Conservation (phyloP, 768 basidiomycete species). For the Mycena olivaceomarginata region DNA sequence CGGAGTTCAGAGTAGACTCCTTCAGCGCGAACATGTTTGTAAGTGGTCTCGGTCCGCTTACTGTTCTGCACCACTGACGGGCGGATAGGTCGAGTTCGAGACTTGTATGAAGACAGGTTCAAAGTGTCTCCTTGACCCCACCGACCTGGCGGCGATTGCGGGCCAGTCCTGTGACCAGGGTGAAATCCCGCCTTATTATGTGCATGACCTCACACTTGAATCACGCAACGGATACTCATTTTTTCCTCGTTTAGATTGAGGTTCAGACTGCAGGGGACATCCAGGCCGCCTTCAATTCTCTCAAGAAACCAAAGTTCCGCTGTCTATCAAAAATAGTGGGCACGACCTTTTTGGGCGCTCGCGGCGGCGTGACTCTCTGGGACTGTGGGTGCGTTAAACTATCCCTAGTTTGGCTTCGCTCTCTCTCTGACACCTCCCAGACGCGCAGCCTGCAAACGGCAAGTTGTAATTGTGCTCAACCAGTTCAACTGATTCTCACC, state of each 20-base stretch:
- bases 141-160: background rate
- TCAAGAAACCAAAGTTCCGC: constrained; percentile 40
- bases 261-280: constrained; percentile 44
- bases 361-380: constrained; percentile 43
- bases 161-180: constrained; percentile 35
- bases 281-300: constrained; percentile 49
- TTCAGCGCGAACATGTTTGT: constrained; percentile 32
- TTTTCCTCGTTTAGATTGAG: constrained; percentile 42
- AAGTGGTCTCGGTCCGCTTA: background rate
- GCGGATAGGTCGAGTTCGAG: constrained; percentile 19
- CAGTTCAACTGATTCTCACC: too few species aligned
- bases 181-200: constrained; percentile 35
- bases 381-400: constrained; percentile 44
- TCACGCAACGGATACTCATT: too few species aligned
- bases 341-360: constrained; percentile 53
- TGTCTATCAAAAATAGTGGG: constrained; percentile 54
- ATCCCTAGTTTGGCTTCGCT: background rate
- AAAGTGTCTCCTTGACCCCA: constrained; percentile 29
- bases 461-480: background rate
- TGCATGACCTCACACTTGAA: constrained; percentile 6
- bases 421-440: constrained; percentile 11
- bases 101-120: constrained; percentile 15
- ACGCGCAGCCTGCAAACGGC: constrained; percentile 38
- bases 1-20: constrained; percentile 11
- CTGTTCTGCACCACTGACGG: background rate